Conservation (phyloP, 352 stramenopile genomes). For the Globisporangium solare region DNA sequence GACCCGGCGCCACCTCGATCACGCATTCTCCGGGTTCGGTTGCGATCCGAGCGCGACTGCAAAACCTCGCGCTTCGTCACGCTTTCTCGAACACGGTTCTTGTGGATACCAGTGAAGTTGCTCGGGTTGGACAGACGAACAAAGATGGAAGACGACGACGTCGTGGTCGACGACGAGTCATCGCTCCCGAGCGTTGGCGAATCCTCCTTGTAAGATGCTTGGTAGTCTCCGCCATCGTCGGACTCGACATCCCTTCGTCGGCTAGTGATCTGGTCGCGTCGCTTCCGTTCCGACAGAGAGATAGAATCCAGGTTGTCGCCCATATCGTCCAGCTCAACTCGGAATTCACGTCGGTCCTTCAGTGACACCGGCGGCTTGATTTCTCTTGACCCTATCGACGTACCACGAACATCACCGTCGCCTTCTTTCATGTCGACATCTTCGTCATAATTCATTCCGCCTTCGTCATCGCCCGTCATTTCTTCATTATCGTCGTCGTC, state of each 20-base stretch:
- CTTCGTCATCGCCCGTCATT: constrained; percentile 36
- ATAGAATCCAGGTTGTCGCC: constrained; percentile 34
- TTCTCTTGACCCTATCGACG: constrained; percentile 12
- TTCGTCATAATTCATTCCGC: constrained; percentile 34
- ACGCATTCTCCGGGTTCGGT: constrained; percentile 64
- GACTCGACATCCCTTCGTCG: constrained; percentile 26
- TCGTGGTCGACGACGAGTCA: constrained; percentile 42
- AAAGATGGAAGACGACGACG: constrained; percentile 62
- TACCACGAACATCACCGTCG: constrained; percentile 23
- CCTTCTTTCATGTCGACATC: constrained; percentile 54
- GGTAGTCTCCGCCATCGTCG: constrained; percentile 16
- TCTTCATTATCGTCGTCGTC: constrained; percentile 65
- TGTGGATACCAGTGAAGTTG: constrained; percentile 88
- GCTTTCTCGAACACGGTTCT: constrained; percentile 78
- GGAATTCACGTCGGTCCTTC: constrained; percentile 37
- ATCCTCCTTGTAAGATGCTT: constrained; percentile 23
- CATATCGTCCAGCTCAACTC: constrained; percentile 49
- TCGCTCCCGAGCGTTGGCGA: constrained; percentile 58
- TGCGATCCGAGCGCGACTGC: constrained; percentile 65
- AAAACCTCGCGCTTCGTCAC: constrained; percentile 77
- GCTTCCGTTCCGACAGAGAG: constrained; percentile 34
- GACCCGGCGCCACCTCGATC: constrained; percentile 32
- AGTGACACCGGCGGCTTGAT: constrained; percentile 7
- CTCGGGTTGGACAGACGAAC: constrained; percentile 81
- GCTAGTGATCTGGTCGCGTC: constrained; percentile 24